phyloP scores from a whole-genome alignment of 2,329 filamentous ascomycete species.

The Alternaria ethzedia region DNA sequence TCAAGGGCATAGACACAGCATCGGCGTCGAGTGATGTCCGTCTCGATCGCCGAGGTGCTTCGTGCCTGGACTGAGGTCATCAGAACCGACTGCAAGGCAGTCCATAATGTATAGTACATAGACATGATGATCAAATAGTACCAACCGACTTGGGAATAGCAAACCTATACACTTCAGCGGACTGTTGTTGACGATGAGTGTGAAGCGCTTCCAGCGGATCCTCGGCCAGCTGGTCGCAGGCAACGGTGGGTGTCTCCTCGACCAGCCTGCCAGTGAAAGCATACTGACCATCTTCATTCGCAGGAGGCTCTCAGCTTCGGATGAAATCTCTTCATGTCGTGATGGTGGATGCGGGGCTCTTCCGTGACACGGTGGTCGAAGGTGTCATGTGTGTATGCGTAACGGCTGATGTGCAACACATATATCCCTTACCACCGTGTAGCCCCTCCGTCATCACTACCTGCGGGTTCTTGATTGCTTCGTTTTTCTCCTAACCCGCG shows the following conservation, averaged over 20 bases:
- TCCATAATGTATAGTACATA: constrained; percentile 42
- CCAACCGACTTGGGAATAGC: constrained; percentile 4
- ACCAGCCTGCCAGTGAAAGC: constrained; percentile 21
- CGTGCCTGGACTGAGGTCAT: constrained; percentile 3
- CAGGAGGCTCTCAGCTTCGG: neutral
- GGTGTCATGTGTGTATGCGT: constrained; percentile 14
- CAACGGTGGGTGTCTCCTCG: constrained; percentile 17
- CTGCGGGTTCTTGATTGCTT: neutral
- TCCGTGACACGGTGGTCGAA: constrained; percentile 2
- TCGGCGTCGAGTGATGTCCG: constrained; percentile 10
- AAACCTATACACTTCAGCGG: constrained; percentile 2
- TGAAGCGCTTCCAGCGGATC: constrained; percentile 1
- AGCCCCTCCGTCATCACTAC: constrained; percentile 10
- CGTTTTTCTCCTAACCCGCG: constrained; percentile 20
- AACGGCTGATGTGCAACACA: constrained; percentile 9
- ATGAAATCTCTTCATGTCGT: neutral
- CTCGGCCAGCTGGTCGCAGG: constrained; percentile 9
- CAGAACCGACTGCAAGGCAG: constrained; percentile 11
- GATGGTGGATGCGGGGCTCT: neutral
- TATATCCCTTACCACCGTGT: constrained; percentile 8
- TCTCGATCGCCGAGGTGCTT: constrained; percentile 7
- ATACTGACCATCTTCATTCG: constrained; percentile 7
- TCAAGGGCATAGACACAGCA: constrained; percentile 4
- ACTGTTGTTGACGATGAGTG: constrained; percentile 18
- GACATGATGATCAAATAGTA: constrained; percentile 15